phyloP scores from a whole-genome alignment of 805 yeast genomes.

The Ogataea trehalophila region DNA sequence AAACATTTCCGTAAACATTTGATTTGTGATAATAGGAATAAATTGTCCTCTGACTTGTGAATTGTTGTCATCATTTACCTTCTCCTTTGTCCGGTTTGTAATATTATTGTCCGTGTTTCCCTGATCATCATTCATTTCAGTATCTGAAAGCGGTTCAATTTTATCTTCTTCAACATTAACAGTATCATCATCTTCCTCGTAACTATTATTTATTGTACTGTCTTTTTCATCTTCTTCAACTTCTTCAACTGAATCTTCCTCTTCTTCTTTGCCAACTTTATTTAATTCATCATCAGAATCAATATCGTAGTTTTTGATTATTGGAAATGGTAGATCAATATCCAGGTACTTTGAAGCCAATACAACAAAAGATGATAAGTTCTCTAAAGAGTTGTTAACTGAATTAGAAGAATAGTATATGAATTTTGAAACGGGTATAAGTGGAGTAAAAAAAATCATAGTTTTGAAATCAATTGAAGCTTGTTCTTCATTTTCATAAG shows the following conservation, averaged over 20 bases:
- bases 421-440: slow-evolving; percentile 19
- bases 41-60: background rate
- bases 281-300: slow-evolving; percentile 1
- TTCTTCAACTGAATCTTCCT: background rate
- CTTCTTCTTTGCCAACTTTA: background rate
- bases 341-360: slow-evolving; percentile 14
- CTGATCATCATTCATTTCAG: too few relatives aligned
- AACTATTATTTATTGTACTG: background rate
- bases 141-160: background rate
- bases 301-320: slow-evolving; percentile 2
- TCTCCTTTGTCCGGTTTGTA: too few relatives aligned
- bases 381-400: slow-evolving; percentile 20
- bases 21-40: slow-evolving; percentile 8
- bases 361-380: slow-evolving; percentile 13
- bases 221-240: background rate
- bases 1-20: slow-evolving; percentile 1
- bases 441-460: slow-evolving; percentile 22
- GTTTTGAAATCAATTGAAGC: slow-evolving; percentile 5
- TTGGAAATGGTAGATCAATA: slow-evolving; percentile 19
- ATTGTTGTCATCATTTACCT: too few relatives aligned
- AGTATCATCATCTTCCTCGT: background rate
- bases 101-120: too few relatives aligned
- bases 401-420: slow-evolving; percentile 16
- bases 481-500: background rate
- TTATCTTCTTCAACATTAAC: background rate